Conservation (phyloP, 495 filamentous ascomycete genomes). For the Umbilicaria muhlenbergii region DNA sequence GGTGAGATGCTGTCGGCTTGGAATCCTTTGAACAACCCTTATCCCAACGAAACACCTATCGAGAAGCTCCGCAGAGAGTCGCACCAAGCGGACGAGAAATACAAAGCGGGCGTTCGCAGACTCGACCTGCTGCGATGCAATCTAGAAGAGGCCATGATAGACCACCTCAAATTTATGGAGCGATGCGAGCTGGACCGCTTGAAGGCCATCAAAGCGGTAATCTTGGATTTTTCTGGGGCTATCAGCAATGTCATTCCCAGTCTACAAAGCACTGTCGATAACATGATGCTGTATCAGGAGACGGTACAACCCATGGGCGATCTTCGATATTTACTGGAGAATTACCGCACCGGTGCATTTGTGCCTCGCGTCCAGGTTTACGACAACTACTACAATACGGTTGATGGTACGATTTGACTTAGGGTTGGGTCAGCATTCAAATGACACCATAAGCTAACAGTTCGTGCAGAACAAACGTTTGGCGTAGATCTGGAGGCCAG, state of each 20-base stretch:
- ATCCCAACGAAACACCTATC: conserved; percentile 78
- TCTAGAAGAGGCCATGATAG: conserved; percentile 84
- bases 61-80: conserved; percentile 83
- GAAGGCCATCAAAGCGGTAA: conserved; percentile 94
- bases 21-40: conserved; percentile 80
- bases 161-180: conserved; percentile 91
- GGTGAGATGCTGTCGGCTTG: conserved; percentile 78
- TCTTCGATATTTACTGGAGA: conserved; percentile 90
- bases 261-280: conserved; percentile 85
- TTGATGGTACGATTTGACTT: conserved; percentile 42
- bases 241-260: conserved; percentile 97
- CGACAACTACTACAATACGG: conserved; percentile 97
- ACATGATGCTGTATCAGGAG: conserved; percentile 98
- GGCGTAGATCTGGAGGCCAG: conserved; percentile 92
- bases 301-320: conserved; percentile 88
- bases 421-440: background rate
- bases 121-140: conserved; percentile 84
- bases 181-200: conserved; percentile 91
- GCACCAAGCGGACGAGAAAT: conserved; percentile 78
- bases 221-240: conserved; percentile 93
- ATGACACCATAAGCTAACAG: conserved; percentile 10
- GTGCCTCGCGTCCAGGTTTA: conserved; percentile 83
- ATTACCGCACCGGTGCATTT: conserved; percentile 89
- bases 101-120: conserved; percentile 71
- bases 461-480: conserved; percentile 68